Percentiles rank a stretch among this genome's conserved stretches.
These are phyloP conservation scores for Sphaerulina vaccinii DNA, from an alignment of 2,329 filamentous ascomycete species.

Conservation along the genomic window DNA sequence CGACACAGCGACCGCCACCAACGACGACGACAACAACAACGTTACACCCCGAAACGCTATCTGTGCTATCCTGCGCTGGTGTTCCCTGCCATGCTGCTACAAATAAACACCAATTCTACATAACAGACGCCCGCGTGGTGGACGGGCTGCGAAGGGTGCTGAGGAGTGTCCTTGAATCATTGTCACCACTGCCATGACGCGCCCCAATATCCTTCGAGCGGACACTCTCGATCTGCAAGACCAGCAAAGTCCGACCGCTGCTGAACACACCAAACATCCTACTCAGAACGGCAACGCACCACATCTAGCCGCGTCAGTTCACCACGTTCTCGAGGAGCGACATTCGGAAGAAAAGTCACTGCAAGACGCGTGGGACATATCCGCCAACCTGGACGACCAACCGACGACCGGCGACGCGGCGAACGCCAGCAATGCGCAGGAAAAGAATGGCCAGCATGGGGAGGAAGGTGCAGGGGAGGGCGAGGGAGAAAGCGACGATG, in stretches of 20 bases:
- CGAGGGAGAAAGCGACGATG: conserved; percentile 55
- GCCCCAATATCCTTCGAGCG: conserved; percentile 43
- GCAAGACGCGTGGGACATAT: conserved; percentile 53
- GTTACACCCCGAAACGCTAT: background rate
- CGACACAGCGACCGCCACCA: background rate
- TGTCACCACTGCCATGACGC: conserved; percentile 20
- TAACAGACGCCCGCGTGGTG: conserved; percentile 7
- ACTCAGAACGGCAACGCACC: conserved; percentile 61
- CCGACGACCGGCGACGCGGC: conserved; percentile 55
- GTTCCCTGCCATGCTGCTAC: conserved; percentile 8
- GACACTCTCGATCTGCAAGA: conserved; percentile 96
- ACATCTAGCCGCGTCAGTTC: conserved; percentile 82
- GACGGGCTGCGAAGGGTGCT: background rate
- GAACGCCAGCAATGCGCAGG: conserved; percentile 45
- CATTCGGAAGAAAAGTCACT: conserved; percentile 69
- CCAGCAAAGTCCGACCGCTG: conserved; percentile 74
- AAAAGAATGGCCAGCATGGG: conserved; percentile 39
- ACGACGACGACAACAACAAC: background rate
- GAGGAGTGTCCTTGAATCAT: background rate
- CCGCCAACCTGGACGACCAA: conserved; percentile 41
- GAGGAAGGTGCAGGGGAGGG: conserved; percentile 39
- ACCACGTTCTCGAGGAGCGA: conserved; percentile 73
- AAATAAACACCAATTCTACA: background rate
- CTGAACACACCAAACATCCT: conserved; percentile 69
- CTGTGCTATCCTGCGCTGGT: background rate